Evolutionary conservation across 352 stramenopile genomes (phyloP).

Genomic region (Phytophthora cryptogea): DNA sequence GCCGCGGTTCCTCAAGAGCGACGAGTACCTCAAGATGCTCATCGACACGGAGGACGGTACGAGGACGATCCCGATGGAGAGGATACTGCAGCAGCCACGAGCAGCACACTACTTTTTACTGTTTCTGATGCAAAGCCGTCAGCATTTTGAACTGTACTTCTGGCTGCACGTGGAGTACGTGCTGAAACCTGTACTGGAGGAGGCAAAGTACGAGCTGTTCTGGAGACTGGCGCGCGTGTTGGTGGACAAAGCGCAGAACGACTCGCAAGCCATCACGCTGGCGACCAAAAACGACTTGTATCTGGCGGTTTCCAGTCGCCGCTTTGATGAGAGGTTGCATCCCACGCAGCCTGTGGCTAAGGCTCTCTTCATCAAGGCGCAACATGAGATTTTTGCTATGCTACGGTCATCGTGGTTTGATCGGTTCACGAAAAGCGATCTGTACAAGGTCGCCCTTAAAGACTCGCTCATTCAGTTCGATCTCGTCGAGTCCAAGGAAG

Average conservation of each 20-base stretch:
- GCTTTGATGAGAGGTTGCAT: conserved; percentile 49
- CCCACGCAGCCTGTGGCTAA: conserved; percentile 45
- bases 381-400: conserved; percentile 86
- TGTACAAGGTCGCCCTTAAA: conserved; percentile 81
- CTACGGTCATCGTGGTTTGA: conserved; percentile 81
- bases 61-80: conserved; percentile 78
- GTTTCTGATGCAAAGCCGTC: conserved; percentile 86
- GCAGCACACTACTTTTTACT: conserved; percentile 87
- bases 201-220: conserved; percentile 54
- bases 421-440: conserved; percentile 83
- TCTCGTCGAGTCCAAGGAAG: conserved; percentile 60
- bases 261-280: conserved; percentile 80
- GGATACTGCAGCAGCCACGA: conserved; percentile 74
- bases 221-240: conserved; percentile 72
- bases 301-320: conserved; percentile 43
- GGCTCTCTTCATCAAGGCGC: conserved; percentile 61
- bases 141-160: conserved; percentile 90
- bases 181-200: conserved; percentile 69
- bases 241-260: conserved; percentile 72
- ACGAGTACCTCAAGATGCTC: conserved; percentile 86
- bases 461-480: conserved; percentile 71
- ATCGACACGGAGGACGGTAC: conserved; percentile 81
- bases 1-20: conserved; percentile 83
- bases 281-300: conserved; percentile 76
- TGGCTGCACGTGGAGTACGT: conserved; percentile 90